These are phyloP conservation scores for Chloropicon primus DNA, from an alignment of 139 green algal genomes.

Conservation along the genomic window DNA sequence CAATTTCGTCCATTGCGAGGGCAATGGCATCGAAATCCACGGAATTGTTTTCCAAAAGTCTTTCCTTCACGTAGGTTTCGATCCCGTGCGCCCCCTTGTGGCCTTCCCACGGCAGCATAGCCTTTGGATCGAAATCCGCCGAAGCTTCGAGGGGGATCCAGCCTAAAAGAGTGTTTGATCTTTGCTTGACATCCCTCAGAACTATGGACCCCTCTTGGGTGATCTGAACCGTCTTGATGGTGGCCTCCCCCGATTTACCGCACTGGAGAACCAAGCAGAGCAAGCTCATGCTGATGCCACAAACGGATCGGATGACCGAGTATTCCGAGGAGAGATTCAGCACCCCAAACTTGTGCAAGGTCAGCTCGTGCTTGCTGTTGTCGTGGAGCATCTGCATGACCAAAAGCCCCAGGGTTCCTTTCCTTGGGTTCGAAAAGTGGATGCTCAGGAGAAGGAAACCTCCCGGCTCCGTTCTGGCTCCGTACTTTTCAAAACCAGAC, in stretches of 20 bases:
- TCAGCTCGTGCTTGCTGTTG: neutral
- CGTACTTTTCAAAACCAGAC: neutral
- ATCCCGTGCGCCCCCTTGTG: no score
- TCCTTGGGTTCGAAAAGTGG: neutral
- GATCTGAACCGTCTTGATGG: neutral
- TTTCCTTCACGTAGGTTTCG: no score
- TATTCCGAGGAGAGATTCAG: neutral
- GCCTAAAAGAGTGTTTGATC: no score
- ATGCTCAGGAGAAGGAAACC: neutral
- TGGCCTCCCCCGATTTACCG: neutral
- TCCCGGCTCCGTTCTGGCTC: neutral
- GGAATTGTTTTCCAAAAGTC: no score
- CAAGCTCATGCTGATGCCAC: neutral
- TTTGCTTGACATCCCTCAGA: neutral
- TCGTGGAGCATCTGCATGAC: neutral
- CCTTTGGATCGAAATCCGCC: no score
- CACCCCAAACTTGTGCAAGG: neutral
- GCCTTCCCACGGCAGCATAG: no score
- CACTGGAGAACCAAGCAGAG: neutral
- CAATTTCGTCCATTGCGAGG: no score
- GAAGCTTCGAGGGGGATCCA: no score
- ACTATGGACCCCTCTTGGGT: no score
- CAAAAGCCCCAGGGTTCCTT: neutral
- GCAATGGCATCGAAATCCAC: no score
- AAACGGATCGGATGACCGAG: neutral